These are phyloP conservation scores for Suhomyces maxii DNA, from an alignment of 1,139 yeast genomes.

Conservation along the genomic window DNA sequence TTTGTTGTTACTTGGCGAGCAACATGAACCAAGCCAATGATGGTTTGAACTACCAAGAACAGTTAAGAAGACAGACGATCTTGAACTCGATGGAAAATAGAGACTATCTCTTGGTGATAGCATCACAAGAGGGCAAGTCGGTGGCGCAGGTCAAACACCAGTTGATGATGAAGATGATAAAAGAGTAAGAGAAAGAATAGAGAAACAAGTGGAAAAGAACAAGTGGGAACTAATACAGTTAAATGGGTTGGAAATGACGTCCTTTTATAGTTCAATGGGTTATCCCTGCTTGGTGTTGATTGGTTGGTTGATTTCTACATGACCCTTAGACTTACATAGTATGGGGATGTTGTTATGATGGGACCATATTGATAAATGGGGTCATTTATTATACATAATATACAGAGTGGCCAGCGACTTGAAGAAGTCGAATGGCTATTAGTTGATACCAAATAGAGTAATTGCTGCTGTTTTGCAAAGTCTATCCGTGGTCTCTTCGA, in stretches of 20 bases:
- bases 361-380: no score
- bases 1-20: not conserved
- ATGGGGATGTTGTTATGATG: no score
- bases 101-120: conserved; percentile 45
- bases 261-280: no score
- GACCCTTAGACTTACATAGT: no score
- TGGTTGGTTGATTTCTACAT: no score
- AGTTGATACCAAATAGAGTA: no score
- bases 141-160: conserved; percentile 47
- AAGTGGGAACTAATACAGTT: not conserved
- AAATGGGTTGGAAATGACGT: not conserved
- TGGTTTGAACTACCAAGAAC: conserved; percentile 35
- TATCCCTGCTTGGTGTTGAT: no score
- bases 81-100: conserved; percentile 44
- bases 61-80: conserved; percentile 39
- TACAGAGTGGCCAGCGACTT: no score
- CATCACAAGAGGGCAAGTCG: conserved; percentile 44
- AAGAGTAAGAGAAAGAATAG: not conserved
- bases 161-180: conserved; percentile 22
- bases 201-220: not conserved
- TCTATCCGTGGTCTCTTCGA: no score
- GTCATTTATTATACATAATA: no score
- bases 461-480: no score
- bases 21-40: not conserved
- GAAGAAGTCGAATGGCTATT: no score